Evolutionary conservation across 768 basidiomycete genomes (phyloP).

Genomic region (Hygrocybe coccinea): DNA sequence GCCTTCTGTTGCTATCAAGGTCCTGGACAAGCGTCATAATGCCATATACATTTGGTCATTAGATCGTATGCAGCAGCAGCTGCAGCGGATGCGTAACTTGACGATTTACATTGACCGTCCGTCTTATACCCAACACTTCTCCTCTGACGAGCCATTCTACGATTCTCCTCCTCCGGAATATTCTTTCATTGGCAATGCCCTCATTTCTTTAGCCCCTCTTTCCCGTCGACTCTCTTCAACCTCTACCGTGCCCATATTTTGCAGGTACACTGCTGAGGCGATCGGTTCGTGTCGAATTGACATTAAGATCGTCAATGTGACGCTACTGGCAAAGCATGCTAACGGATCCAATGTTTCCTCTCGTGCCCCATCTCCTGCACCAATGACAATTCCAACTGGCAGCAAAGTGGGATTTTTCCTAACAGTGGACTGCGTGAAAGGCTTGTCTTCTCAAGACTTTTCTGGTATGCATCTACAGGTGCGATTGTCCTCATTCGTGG

Average conservation of each 20-base stretch:
- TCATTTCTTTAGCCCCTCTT: conserved; percentile 77
- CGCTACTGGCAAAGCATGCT: conserved; percentile 53
- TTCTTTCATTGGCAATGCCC: conserved; percentile 87
- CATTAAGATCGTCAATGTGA: conserved; percentile 72
- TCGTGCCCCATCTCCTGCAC: conserved; percentile 70
- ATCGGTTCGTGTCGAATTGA: conserved; percentile 91
- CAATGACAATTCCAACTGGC: conserved; percentile 61
- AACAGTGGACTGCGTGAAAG: conserved; percentile 82
- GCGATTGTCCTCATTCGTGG: conserved; percentile 82
- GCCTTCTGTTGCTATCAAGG: conserved; percentile 84
- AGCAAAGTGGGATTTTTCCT: conserved; percentile 83
- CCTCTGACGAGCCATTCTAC: conserved; percentile 89
- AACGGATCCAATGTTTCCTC: conserved; percentile 63
- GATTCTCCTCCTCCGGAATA: conserved; percentile 82
- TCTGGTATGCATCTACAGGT: conserved; percentile 81
- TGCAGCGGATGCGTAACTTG: conserved; percentile 90
- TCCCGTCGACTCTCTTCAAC: conserved; percentile 69
- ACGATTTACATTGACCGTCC: conserved; percentile 88
- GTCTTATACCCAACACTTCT: conserved; percentile 91
- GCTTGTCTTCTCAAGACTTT: conserved; percentile 87
- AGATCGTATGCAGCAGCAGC: conserved; percentile 79
- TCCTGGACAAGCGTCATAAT: conserved; percentile 81
- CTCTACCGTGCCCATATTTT: conserved; percentile 83
- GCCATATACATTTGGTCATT: conserved; percentile 91
- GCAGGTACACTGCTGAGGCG: conserved; percentile 90